Conservation (phyloP, 768 basidiomycete species). For the Lactifluus rugatus region DNA sequence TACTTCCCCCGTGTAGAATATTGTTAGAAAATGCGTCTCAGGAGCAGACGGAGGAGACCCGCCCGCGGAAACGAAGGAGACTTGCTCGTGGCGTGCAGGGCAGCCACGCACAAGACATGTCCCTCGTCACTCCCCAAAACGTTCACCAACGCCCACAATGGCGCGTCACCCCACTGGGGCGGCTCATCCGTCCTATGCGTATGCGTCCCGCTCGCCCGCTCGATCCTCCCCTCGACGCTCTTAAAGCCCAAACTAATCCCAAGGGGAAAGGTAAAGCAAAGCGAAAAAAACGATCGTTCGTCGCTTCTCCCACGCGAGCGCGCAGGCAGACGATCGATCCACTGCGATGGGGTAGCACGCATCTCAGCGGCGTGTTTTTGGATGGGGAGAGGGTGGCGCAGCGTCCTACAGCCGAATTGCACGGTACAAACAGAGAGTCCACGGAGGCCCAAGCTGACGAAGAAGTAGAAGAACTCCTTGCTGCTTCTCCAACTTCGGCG, state of each 20-base stretch:
- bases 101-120: conserved; percentile 51
- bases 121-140: conserved; percentile 49
- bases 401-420: conserved; percentile 15
- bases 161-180: conserved; percentile 57
- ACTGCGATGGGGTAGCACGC: conserved; percentile 56
- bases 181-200: conserved; percentile 53
- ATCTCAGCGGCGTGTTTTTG: conserved; percentile 62
- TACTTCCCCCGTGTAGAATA: conserved; percentile 23
- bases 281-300: conserved; percentile 36
- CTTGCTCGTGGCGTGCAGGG: conserved; percentile 30
- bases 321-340: conserved; percentile 63
- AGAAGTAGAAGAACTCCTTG: conserved; percentile 16
- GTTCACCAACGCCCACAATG: conserved; percentile 47
- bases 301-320: conserved; percentile 46
- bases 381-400: conserved; percentile 22
- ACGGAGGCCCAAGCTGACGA: conserved; percentile 5
- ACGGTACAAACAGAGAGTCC: neutral
- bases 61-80: conserved; percentile 37
- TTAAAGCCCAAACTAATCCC: conserved; percentile 19
- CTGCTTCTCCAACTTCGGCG: conserved; percentile 15
- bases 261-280: conserved; percentile 25
- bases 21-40: conserved; percentile 29
- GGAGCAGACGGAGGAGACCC: conserved; percentile 23
- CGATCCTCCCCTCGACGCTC: conserved; percentile 3
- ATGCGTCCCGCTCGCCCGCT: conserved; percentile 65